Evolutionary conservation across 805 yeast genomes (phyloP), one percentile per base, ranked within the genome.

Genomic region (Kodamaea nitidulidarum): DNA sequence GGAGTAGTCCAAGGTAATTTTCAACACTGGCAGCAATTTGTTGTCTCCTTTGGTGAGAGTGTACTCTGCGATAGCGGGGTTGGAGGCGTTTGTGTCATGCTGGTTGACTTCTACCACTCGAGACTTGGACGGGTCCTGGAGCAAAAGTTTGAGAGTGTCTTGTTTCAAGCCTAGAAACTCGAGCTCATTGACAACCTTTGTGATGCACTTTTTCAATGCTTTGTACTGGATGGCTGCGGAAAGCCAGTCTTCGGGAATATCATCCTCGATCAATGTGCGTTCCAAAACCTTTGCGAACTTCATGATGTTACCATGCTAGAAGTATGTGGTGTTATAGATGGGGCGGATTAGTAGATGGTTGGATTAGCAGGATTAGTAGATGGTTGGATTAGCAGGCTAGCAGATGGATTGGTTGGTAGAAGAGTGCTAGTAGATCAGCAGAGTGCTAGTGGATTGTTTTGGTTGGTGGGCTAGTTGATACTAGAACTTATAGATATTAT

Each of bases 251-350:
- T 64, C 67, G 4, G 91, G 91, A 11, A 83, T 66, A 2, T 73
- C 70, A 35, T 79, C 82, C 39, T 75, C 81, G 26, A 65, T 66
- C 16, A 84, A 67, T 2, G 79, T 73, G 49, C 80, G 77, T 52
- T 84, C 83, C 41, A 81, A 74, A 4, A 75, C 72, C 55, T 84
- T 84, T 4, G 87, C 90, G 55, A 84, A 84, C 70, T 84, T 84
- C 91, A 84, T 84, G 25, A 25, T 25, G 36, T 18, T 18, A 22
- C 22, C 39, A 36, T 36, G 17, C 29, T 25, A 15, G 12, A 26
- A 26, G n/a, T n/a, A n/a, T n/a, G n/a, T n/a, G n/a, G n/a, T n/a
- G n/a, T n/a, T n/a, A n/a, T n/a, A n/a, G n/a, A n/a, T n/a, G n/a
- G n/a, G n/a, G n/a, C n/a, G n/a, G n/a, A n/a, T n/a, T n/a, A n/a